Conservation (phyloP, 179 eudicot species). For the Beta lomatogona region DNA sequence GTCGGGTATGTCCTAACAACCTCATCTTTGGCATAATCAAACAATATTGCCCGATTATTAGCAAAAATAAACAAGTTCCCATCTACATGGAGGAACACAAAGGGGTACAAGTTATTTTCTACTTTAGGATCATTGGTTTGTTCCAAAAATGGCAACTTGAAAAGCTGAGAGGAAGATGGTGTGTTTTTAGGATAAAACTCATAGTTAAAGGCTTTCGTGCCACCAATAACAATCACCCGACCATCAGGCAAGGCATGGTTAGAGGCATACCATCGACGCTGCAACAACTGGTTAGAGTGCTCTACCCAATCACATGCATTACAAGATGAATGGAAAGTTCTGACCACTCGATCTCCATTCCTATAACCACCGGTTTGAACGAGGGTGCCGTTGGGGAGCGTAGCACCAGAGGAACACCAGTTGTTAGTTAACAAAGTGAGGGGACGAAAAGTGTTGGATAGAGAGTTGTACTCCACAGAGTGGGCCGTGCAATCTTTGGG, state of each 20-base stretch:
- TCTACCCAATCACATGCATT: conserved; percentile 54
- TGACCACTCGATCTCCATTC: conserved; percentile 43
- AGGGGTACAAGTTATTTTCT: conserved; percentile 70
- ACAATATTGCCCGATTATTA: conserved; percentile 60
- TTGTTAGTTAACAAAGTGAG: conserved; percentile 45
- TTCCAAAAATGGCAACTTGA: conserved; percentile 44
- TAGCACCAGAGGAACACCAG: conserved; percentile 63
- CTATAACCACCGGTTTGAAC: conserved; percentile 48
- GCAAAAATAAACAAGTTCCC: conserved; percentile 71
- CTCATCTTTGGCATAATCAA: conserved; percentile 38
- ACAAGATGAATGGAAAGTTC: conserved; percentile 26
- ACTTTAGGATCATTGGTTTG: conserved; percentile 40
- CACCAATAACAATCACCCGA: conserved; percentile 54
- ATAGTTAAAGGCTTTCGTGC: conserved; percentile 44
- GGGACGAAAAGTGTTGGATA: conserved; percentile 47
- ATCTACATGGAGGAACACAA: conserved; percentile 55
- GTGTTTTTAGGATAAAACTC: conserved; percentile 59
- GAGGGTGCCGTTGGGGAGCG: conserved; percentile 38
- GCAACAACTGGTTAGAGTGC: conserved; percentile 21
- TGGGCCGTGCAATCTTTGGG: conserved; percentile 62
- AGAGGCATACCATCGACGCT: conserved; percentile 61
- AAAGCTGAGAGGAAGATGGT: conserved; percentile 11
- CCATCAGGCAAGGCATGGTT: conserved; percentile 64
- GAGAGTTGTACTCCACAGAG: conserved; percentile 48
- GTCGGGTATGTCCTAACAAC: conserved; percentile 47